Conservation (phyloP, 805 yeast genomes). For the Cyberlindnera galapagoensis region DNA sequence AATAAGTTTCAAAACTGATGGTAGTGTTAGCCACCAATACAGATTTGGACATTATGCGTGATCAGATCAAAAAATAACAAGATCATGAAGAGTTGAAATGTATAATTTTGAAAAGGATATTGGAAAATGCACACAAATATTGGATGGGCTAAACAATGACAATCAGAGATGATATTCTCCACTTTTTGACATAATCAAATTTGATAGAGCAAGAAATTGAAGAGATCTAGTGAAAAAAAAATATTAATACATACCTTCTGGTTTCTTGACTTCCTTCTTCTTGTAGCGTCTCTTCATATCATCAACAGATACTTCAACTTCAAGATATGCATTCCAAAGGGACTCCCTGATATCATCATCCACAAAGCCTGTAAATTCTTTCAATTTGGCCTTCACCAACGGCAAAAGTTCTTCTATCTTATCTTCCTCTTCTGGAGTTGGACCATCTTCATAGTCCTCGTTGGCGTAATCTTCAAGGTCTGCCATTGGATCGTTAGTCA, state of each 20-base stretch:
- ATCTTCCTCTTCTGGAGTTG: slow-evolving; percentile 33
- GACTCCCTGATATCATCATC: slow-evolving; percentile 50
- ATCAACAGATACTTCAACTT: slow-evolving; percentile 42
- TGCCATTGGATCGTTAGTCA: too few relatives aligned
- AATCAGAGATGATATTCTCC: too few relatives aligned
- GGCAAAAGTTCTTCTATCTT: slow-evolving; percentile 40
- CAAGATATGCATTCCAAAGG: slow-evolving; percentile 54
- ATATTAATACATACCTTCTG: slow-evolving; percentile 40
- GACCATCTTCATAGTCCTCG: slow-evolving; percentile 24
- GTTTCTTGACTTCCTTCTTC: slow-evolving; percentile 18
- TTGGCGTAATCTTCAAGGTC: slow-evolving; percentile 26
- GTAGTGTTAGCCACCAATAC: too few relatives aligned
- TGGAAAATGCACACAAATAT: too few relatives aligned
- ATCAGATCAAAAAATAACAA: too few relatives aligned
- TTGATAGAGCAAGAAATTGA: background rate
- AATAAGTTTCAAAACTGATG: too few relatives aligned
- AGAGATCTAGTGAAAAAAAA: too few relatives aligned
- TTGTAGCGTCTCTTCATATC: slow-evolving; percentile 31
- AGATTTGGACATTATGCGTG: too few relatives aligned
- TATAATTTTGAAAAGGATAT: too few relatives aligned
- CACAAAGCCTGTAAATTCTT: slow-evolving; percentile 33
- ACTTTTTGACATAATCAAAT: background rate
- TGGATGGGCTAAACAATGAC: too few relatives aligned
- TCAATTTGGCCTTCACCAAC: slow-evolving; percentile 30
- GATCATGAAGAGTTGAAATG: slow-evolving; percentile 1